A percentile compares a stretch with the other conserved stretches of the same genome.
These are phyloP conservation scores for Celoporthe dispersa DNA, from an alignment of 2,329 filamentous ascomycete species.

Conservation along the genomic window DNA sequence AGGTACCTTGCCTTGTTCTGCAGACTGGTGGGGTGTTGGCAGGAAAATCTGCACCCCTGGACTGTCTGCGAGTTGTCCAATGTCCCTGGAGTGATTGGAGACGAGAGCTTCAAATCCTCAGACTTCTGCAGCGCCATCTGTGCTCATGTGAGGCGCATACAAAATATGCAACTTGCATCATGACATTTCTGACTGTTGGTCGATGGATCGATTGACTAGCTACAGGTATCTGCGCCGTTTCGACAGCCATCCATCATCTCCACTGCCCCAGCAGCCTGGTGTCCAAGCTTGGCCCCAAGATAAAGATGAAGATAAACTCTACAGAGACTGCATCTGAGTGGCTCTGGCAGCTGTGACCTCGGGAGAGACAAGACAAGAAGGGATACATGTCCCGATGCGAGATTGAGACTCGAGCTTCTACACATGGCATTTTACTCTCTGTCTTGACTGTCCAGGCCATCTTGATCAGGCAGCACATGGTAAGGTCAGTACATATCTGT, in stretches of 20 bases:
- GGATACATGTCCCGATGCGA: neutral
- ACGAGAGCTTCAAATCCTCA: neutral
- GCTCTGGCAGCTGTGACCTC: neutral
- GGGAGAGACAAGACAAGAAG: neutral
- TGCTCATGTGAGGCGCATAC: neutral
- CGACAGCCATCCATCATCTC: neutral
- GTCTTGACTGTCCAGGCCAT: too few relatives aligned
- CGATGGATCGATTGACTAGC: neutral
- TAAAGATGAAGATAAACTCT: neutral
- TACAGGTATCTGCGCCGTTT: neutral
- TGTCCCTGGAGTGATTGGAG: slow-evolving; percentile 6
- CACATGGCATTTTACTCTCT: too few relatives aligned
- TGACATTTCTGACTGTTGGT: neutral
- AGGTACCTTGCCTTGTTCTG: neutral
- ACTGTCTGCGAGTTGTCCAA: slow-evolving; percentile 6
- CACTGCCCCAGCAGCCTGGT: neutral
- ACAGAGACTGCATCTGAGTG: neutral
- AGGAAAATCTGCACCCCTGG: slow-evolving; percentile 4
- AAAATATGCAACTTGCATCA: neutral
- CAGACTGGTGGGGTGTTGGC: neutral
- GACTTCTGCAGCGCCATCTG: neutral
- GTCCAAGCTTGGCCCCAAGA: neutral
- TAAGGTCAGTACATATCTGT: neutral
- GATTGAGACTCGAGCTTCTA: neutral
- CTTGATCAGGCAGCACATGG: too few relatives aligned